phyloP scores from a whole-genome alignment of 208 protist species.

The Leishmania tarentolae region DNA sequence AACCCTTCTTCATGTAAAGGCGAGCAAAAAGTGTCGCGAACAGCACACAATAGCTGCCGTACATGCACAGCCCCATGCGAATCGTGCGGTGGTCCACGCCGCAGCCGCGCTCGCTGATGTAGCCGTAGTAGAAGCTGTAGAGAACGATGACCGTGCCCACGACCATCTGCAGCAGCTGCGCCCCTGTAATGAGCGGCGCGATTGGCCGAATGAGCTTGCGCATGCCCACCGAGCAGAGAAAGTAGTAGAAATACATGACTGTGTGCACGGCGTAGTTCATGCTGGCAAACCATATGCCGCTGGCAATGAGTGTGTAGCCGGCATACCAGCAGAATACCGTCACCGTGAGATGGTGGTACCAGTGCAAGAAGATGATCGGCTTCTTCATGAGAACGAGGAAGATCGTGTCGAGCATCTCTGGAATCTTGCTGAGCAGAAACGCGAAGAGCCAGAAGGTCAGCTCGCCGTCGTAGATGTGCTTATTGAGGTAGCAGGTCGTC shows the following conservation, averaged over 20 bases:
- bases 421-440: constrained; percentile 88
- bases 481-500: constrained; percentile 50
- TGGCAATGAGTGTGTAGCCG: constrained; percentile 37
- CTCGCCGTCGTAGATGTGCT: constrained; percentile 50
- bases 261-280: constrained; percentile 96
- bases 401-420: constrained; percentile 86
- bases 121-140: constrained; percentile 52
- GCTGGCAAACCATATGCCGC: constrained; percentile 80
- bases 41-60: constrained; percentile 86
- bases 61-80: constrained; percentile 85
- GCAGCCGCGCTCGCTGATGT: constrained; percentile 42
- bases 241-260: constrained; percentile 97
- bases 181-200: constrained; percentile 84
- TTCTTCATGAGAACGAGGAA: constrained; percentile 89
- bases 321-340: constrained; percentile 92
- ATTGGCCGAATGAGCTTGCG: constrained; percentile 63
- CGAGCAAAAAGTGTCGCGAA: constrained; percentile 78
- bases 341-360: constrained; percentile 94
- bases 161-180: constrained; percentile 94
- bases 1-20: constrained; percentile 39
- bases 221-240: constrained; percentile 57
- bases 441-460: constrained; percentile 52
- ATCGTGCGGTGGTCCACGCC: constrained; percentile 36
- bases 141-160: constrained; percentile 71
- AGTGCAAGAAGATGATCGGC: constrained; percentile 90